Evolutionary conservation across 345 rosid species (phyloP), one percentile per base, ranked within the genome.

Genomic region (Tarenaya hassleriana): DNA sequence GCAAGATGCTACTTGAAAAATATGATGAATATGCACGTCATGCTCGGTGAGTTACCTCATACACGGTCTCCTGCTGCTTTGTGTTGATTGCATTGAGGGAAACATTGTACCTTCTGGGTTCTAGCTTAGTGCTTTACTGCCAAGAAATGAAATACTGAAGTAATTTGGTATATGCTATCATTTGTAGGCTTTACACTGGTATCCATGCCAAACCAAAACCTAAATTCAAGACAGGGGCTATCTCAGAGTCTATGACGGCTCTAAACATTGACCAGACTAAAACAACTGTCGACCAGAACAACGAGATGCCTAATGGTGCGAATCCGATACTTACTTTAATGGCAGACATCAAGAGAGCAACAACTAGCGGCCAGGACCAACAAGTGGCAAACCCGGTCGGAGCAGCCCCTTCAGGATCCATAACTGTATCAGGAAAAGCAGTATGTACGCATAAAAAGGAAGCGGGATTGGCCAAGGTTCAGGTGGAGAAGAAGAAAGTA

Each of bases 1-100:
- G 97, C 42, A 94, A 88, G 75, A 81, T 94, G 97, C 80, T 94
- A 47, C 90, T 94, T 65, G 99, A 94, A 63, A 75, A 94, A 75
- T 94, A 94, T 68, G 95, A 88, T 35, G 97, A 83, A 75, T 94
- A 94, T 74, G 95, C 97, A 12, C 75, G 76, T 57, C 91, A 79
- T 88, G 99, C 99, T 56, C 84, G 91, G 98, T 92, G 43, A 73
- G 75, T 43, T 38, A 8, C 65, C 16, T 43, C 24, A 43, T 24
- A 2, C 29, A 24, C 5, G 29, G 29, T 5, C 29, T 24, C 13
- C 40, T 7, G 9, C 11, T n/a, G 13, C 13, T 35, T 35, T 35
- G n/a, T 0, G 7, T 47, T 16, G 8, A 2, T 17, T 19, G 45
- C 17, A 11, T 11, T 8, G 11, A 2, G 41, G 3, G 3, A 37